Conservation (phyloP, 2,329 filamentous ascomycete genomes). For the Penicillium digitatum region DNA sequence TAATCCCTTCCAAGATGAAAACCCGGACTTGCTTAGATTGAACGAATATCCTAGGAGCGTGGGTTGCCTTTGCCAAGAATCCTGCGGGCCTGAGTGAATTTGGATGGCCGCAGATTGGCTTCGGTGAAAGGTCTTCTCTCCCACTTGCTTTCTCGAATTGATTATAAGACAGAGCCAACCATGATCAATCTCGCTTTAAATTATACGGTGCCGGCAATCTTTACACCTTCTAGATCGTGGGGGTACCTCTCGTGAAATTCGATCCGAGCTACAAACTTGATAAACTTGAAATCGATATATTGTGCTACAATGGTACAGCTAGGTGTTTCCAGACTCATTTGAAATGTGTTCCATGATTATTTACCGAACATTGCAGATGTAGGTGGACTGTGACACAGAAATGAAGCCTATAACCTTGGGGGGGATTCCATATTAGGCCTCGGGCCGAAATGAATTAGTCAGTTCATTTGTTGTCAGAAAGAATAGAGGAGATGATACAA, state of each 20-base stretch:
- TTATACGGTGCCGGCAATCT: background rate
- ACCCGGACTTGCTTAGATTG: background rate
- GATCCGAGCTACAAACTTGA: background rate
- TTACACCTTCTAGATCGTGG: background rate
- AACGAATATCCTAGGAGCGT: background rate
- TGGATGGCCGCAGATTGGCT: slow-evolving; percentile 1
- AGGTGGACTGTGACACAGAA: background rate
- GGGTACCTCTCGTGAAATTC: background rate
- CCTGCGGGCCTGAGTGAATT: slow-evolving; percentile 3
- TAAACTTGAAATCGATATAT: background rate
- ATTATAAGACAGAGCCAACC: background rate
- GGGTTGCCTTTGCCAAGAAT: slow-evolving; percentile 11
- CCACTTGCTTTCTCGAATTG: background rate
- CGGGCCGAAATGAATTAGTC: background rate
- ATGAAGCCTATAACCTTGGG: background rate
- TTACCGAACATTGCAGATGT: background rate
- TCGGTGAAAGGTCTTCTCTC: background rate
- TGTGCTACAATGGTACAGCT: background rate
- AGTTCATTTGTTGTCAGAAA: background rate
- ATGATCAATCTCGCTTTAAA: slow-evolving; percentile 1
- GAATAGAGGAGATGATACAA: background rate
- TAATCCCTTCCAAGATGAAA: background rate
- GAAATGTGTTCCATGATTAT: background rate
- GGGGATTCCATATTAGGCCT: background rate
- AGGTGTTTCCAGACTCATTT: background rate